phyloP scores from a whole-genome alignment of 495 filamentous ascomycete species.

The Penicillium ochrochloron region DNA sequence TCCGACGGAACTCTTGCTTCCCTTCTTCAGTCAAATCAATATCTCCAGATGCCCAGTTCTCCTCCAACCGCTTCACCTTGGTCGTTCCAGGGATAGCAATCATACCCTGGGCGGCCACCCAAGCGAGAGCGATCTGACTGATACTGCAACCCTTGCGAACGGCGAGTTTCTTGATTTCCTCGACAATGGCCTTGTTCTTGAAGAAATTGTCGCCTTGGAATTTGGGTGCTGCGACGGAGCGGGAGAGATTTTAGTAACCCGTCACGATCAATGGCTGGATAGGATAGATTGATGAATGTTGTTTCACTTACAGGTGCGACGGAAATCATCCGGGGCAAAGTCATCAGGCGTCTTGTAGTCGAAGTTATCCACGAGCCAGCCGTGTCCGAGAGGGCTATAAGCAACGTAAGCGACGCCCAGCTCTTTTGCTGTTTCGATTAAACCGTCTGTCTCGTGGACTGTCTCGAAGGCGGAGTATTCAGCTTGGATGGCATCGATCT shows the following conservation, averaged over 20 bases:
- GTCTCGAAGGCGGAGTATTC: slow-evolving; percentile 58
- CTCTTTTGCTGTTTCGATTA: slow-evolving; percentile 47
- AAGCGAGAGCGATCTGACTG: slow-evolving; percentile 51
- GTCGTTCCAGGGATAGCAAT: slow-evolving; percentile 55
- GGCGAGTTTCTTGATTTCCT: slow-evolving; percentile 49
- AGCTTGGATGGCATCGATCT: slow-evolving; percentile 56
- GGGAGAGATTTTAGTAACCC: slow-evolving; percentile 1
- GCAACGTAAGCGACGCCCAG: slow-evolving; percentile 50
- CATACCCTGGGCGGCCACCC: slow-evolving; percentile 52
- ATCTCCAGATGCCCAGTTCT: slow-evolving; percentile 49
- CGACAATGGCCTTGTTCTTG: slow-evolving; percentile 50
- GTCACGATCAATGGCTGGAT: background rate
- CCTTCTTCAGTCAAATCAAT: slow-evolving; percentile 44
- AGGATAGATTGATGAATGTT: too few relatives aligned
- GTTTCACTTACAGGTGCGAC: slow-evolving; percentile 35
- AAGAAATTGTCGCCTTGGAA: slow-evolving; percentile 58
- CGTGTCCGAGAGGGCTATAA: slow-evolving; percentile 52
- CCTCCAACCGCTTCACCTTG: slow-evolving; percentile 45
- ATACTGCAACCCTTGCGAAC: slow-evolving; percentile 41
- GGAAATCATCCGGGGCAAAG: slow-evolving; percentile 50
- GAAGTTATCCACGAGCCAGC: slow-evolving; percentile 52
- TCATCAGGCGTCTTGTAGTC: slow-evolving; percentile 48
- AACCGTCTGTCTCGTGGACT: slow-evolving; percentile 46
- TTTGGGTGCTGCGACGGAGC: slow-evolving; percentile 42
- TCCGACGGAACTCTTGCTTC: slow-evolving; percentile 39